Base-by-base conservation (phyloP, 2,329 filamentous ascomycete genomes). In the Dichotomopilus funicola region DNA sequence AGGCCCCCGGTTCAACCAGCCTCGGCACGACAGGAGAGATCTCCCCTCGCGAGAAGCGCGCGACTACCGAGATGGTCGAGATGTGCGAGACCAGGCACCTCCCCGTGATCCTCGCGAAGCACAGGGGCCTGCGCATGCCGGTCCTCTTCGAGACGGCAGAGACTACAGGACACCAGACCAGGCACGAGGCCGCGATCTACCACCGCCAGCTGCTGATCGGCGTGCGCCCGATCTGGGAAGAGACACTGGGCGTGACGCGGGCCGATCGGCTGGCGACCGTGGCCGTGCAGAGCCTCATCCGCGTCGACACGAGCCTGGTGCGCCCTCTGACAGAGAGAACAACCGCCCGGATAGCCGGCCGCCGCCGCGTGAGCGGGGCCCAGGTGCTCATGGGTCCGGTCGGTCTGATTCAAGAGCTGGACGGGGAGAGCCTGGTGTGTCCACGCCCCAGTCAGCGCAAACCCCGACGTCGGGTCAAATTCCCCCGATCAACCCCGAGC, bases 401-500 rank as follows among this genome's bases (percentile, higher is more conserved):
- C 60, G 60, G 9, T 62, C 60, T 35, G 65, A 68, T 43, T 43
- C 54, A 40, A 57, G 66, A 48, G 58, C 58, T 33, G 46, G 60
- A 9, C 63, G 19, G 3, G 19, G 65, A 34, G 66, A 69, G 27
- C 42, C 59, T 13, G 51, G 55, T 8, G 54, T 52, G 13, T 52
- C 62, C 41, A 53, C 59, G 8, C 59, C 67, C 35, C 52, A 68
- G 11, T 61, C 69, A 9, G 61, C 70, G 40, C 59, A 65, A 1
- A 61, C 67, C 41, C 64, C 68, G 35, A 55, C 60, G 4, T 66
- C 69, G 8, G 11, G 62, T 2, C 66, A 70, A 13, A 80, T 78
- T 9, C 77, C 78, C 6, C 70, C 71, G 7, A 78, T 82, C 62
- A 82, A 82, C 58, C 79, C 80, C 1, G 78, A 81, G 51, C 74